Evolutionary conservation across 768 basidiomycete genomes (phyloP).

Genomic region (Lactarius quietus): DNA sequence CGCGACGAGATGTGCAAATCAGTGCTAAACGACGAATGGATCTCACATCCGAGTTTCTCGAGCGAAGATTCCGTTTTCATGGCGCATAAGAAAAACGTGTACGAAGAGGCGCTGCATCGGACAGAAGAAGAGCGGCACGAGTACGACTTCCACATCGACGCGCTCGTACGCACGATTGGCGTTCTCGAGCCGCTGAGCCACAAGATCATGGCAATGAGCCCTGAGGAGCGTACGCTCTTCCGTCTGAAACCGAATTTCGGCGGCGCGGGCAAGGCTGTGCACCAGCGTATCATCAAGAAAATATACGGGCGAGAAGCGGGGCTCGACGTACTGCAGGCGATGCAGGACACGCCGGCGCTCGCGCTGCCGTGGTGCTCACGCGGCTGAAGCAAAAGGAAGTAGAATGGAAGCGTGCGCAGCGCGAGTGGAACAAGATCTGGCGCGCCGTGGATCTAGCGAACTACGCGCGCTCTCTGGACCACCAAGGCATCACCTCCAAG

Average conservation of each 20-base stretch:
- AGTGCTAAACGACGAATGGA: constrained; percentile 98
- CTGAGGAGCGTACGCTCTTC: constrained; percentile 76
- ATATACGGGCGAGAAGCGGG: constrained; percentile 89
- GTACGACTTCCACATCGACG: constrained; percentile 98
- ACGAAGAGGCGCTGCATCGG: constrained; percentile 94
- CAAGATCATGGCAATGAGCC: constrained; percentile 74
- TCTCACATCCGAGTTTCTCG: constrained; percentile 94
- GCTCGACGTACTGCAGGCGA: constrained; percentile 73
- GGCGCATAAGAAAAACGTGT: constrained; percentile 90
- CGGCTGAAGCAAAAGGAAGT: constrained; percentile 96
- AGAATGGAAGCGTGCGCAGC: constrained; percentile 95
- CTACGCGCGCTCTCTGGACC: constrained; percentile 90
- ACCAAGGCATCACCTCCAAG: constrained; percentile 90
- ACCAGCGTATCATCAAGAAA: constrained; percentile 94
- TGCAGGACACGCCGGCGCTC: constrained; percentile 88
- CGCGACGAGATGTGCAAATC: constrained; percentile 96
- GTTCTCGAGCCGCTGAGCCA: constrained; percentile 89
- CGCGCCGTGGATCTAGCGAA: constrained; percentile 93
- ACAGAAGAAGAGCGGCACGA: constrained; percentile 98
- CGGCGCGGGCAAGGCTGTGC: constrained; percentile 80
- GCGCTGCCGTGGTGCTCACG: constrained; percentile 84
- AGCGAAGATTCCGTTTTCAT: constrained; percentile 92
- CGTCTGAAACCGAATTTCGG: constrained; percentile 88
- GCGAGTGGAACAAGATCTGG: constrained; percentile 99
- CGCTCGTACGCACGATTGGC: constrained; percentile 84